Evolutionary conservation across 345 rosid genomes (phyloP).

Genomic region (Populus simonii): DNA sequence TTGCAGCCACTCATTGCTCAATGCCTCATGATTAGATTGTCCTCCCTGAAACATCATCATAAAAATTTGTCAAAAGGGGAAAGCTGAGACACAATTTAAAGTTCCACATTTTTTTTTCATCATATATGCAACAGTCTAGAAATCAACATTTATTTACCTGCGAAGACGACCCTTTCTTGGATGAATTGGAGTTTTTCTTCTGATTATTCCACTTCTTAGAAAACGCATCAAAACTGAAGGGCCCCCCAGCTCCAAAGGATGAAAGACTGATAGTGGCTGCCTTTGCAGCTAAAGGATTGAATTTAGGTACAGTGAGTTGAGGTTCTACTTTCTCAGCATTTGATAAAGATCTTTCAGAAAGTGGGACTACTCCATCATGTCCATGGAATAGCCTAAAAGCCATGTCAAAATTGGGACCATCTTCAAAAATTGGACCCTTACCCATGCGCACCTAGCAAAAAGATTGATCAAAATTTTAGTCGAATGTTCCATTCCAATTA

Average conservation of each 20-base stretch:
- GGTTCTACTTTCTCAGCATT: constrained; percentile 35
- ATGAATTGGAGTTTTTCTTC: constrained; percentile 52
- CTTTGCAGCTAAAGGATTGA: constrained; percentile 91
- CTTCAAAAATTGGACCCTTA: constrained; percentile 94
- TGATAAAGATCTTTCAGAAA: constrained; percentile 48
- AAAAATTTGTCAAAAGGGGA: constrained; percentile 10
- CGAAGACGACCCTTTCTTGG: constrained; percentile 64
- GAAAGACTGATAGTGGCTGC: constrained; percentile 96
- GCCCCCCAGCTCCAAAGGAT: constrained; percentile 81
- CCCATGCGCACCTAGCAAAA: constrained; percentile 47
- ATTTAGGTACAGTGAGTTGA: constrained; percentile 39
- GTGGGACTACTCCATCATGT: constrained; percentile 89
- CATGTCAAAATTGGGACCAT: constrained; percentile 92
- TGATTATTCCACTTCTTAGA: constrained; percentile 58
- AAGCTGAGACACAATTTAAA: not conserved
- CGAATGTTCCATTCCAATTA: not conserved
- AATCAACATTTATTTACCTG: constrained; percentile 42
- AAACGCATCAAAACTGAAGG: constrained; percentile 80
- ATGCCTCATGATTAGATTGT: constrained; percentile 62
- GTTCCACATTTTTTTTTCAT: not conserved
- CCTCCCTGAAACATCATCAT: constrained; percentile 48
- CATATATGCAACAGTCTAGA: not conserved
- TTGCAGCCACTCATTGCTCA: constrained; percentile 81
- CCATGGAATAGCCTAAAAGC: constrained; percentile 96
- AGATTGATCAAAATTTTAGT: not conserved